phyloP scores from a whole-genome alignment of 352 stramenopile species.

The Phytophthora nicotianae region DNA sequence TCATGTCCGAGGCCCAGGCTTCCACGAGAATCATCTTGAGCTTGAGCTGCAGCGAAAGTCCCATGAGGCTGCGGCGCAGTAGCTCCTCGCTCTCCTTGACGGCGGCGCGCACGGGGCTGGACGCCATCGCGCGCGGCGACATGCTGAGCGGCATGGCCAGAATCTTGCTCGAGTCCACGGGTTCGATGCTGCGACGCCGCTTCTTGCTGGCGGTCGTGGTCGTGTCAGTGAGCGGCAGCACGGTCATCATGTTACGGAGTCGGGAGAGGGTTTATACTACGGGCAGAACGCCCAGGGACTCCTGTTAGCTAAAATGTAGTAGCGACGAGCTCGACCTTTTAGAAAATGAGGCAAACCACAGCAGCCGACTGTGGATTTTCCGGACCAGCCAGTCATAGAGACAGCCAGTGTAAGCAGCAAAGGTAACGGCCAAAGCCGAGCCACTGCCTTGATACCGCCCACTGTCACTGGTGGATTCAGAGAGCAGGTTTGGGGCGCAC shows the following conservation, averaged over 20 bases:
- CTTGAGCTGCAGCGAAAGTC: slow-evolving; percentile 81
- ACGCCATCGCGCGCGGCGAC: slow-evolving; percentile 36
- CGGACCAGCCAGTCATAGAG: slow-evolving; percentile 36
- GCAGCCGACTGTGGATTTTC: slow-evolving; percentile 30
- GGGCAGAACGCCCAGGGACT: neutral
- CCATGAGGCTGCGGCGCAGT: slow-evolving; percentile 72
- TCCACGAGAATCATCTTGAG: slow-evolving; percentile 87
- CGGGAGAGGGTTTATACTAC: slow-evolving; percentile 5
- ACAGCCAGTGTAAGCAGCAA: slow-evolving; percentile 28
- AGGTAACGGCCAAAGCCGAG: slow-evolving; percentile 31
- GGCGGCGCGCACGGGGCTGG: slow-evolving; percentile 22
- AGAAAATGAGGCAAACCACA: slow-evolving; percentile 26
- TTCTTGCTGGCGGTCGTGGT: slow-evolving; percentile 56
- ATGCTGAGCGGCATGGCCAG: slow-evolving; percentile 52
- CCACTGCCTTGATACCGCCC: slow-evolving; percentile 26
- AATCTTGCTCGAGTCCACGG: slow-evolving; percentile 59
- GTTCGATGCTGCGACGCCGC: slow-evolving; percentile 69
- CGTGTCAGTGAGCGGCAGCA: slow-evolving; percentile 37
- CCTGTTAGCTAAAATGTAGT: slow-evolving; percentile 5
- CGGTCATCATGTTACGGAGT: slow-evolving; percentile 49
- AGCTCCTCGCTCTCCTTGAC: slow-evolving; percentile 33
- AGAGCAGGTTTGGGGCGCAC: slow-evolving; percentile 30
- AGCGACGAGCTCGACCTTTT: slow-evolving; percentile 19
- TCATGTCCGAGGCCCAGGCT: slow-evolving; percentile 85
- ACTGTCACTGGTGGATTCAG: slow-evolving; percentile 33